A percentile compares a stretch with the other conserved stretches of the same genome.
These are phyloP conservation scores for Gnomoniopsis smithogilvyi DNA, from an alignment of 2,329 filamentous ascomycete species.

Conservation along the genomic window DNA sequence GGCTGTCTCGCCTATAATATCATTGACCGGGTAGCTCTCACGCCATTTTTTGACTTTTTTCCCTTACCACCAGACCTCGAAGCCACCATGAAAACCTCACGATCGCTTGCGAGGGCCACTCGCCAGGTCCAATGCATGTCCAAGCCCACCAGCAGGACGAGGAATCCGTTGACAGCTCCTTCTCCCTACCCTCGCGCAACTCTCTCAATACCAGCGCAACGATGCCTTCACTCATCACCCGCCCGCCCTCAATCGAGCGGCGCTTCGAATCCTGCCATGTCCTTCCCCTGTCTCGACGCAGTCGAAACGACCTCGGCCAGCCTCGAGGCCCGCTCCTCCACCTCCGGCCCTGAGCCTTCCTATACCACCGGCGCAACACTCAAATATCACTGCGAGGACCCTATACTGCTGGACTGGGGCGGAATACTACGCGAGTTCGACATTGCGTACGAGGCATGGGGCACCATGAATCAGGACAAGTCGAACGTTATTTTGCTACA, in stretches of 20 bases:
- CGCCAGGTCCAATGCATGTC: slow-evolving; percentile 12
- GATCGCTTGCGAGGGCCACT: slow-evolving; percentile 17
- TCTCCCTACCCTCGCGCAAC: not conserved
- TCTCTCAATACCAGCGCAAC: not conserved
- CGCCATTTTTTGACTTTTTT: not conserved
- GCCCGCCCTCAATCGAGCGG: slow-evolving; percentile 26
- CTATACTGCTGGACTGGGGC: slow-evolving; percentile 89
- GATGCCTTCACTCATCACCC: slow-evolving; percentile 22
- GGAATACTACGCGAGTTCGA: slow-evolving; percentile 86
- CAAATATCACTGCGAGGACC: slow-evolving; percentile 68
- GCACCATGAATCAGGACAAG: slow-evolving; percentile 71
- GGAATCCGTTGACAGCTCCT: not conserved
- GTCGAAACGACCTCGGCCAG: slow-evolving; percentile 74
- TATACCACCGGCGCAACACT: slow-evolving; percentile 89
- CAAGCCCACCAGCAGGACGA: not conserved
- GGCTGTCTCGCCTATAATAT: not conserved
- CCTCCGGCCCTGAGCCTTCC: slow-evolving; percentile 83
- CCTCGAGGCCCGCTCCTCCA: slow-evolving; percentile 62
- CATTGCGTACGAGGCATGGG: slow-evolving; percentile 94
- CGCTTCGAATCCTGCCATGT: slow-evolving; percentile 78
- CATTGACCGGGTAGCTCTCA: not conserved
- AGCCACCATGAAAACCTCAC: slow-evolving; percentile 21
- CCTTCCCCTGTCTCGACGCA: slow-evolving; percentile 86
- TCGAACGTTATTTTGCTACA: slow-evolving; percentile 90
- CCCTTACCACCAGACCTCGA: not conserved